Conservation (phyloP, 129 eudicot genomes). For the Daucus carota region DH1_v3.0 NC_030385.2:9010501-9011000, state of each 20-base stretch:
- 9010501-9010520: slow-evolving; percentile 77
- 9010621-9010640: slow-evolving; percentile 43
- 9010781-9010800: slow-evolving; percentile 41
- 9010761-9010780: slow-evolving; percentile 30
- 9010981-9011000: slow-evolving; percentile 56
- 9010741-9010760: slow-evolving; percentile 47
- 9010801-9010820: slow-evolving; percentile 78
- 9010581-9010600: slow-evolving; percentile 57
- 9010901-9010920: slow-evolving; percentile 62
- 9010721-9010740: slow-evolving; percentile 64
- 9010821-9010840: slow-evolving; percentile 35
- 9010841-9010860: slow-evolving; percentile 67
- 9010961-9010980: slow-evolving; percentile 46
- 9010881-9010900: slow-evolving; percentile 62
- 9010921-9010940: slow-evolving; percentile 52
- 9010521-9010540: slow-evolving; percentile 61
- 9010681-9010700: slow-evolving; percentile 52
- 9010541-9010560: slow-evolving; percentile 50
- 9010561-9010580: slow-evolving; percentile 48
- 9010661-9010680: slow-evolving; percentile 40
- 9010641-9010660: slow-evolving; percentile 41
- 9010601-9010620: slow-evolving; percentile 64
- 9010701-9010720: slow-evolving; percentile 64
- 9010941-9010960: slow-evolving; percentile 44
- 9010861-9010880: slow-evolving; percentile 54